phyloP scores from a whole-genome alignment of 228 moss, liverwort and hornwort species.

The Sphagnum magellanicum region DNA sequence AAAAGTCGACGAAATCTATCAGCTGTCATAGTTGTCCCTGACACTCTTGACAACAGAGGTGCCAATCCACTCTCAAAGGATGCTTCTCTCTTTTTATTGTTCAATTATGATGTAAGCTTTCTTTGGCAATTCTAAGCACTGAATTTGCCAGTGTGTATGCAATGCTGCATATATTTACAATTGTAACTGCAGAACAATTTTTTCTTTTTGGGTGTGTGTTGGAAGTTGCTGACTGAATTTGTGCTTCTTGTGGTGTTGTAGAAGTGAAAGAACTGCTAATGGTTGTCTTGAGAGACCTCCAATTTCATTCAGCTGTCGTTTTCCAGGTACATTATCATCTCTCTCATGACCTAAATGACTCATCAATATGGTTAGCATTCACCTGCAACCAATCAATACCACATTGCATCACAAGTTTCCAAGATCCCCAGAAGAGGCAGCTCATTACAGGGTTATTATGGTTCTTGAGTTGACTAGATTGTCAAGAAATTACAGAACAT shows the following conservation, averaged over 20 bases:
- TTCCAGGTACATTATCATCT: slow-evolving; percentile 56
- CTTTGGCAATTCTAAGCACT: background rate
- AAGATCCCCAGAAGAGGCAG: background rate
- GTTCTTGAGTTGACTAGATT: no score
- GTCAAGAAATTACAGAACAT: no score
- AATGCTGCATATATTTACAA: background rate
- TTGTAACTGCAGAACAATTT: background rate
- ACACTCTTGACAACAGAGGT: slow-evolving; percentile 95
- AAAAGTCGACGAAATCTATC: slow-evolving; percentile 67
- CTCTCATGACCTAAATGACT: background rate
- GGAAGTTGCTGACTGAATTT: no score
- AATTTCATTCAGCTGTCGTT: slow-evolving; percentile 88
- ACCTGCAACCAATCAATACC: background rate
- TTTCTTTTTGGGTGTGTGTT: background rate
- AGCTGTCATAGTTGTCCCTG: slow-evolving; percentile 88
- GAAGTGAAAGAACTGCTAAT: slow-evolving; percentile 85
- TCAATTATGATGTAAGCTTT: background rate
- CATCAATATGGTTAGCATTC: background rate
- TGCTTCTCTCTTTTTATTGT: background rate
- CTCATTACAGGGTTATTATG: no score
- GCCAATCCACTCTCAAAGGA: background rate
- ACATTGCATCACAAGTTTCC: background rate
- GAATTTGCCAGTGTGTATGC: background rate
- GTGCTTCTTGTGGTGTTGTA: slow-evolving; percentile 14
- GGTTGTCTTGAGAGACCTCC: slow-evolving; percentile 79